phyloP scores from a whole-genome alignment of 441 rosid genomes.

The Adansonia rubrostipa region DNA sequence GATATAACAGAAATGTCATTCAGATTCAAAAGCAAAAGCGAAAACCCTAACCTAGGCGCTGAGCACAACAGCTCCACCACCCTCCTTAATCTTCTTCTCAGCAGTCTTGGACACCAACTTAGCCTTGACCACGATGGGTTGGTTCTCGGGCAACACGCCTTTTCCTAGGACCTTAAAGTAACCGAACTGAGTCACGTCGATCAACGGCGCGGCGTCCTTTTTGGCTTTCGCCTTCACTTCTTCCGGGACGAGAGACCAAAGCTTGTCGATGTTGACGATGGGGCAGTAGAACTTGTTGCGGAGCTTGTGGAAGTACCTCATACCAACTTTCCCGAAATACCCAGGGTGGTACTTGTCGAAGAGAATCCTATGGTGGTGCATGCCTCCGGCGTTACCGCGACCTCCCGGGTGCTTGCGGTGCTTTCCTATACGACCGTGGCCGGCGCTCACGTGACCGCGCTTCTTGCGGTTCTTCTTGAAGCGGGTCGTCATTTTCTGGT shows the following conservation, averaged over 20 bases:
- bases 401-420: not conserved
- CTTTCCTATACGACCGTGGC: not conserved
- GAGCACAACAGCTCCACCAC: conserved; percentile 8
- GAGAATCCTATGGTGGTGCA: conserved; percentile 2
- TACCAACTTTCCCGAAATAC: not conserved
- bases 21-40: no score
- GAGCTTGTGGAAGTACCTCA: conserved; percentile 5
- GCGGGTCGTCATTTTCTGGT: not conserved
- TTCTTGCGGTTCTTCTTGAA: conserved; percentile 5
- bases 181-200: conserved; percentile 24
- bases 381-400: not conserved
- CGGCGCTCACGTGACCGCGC: not conserved
- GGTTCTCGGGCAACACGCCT: not conserved
- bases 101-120: not conserved
- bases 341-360: conserved; percentile 4
- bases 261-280: conserved; percentile 24
- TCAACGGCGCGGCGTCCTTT: conserved; percentile 17
- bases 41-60: not conserved
- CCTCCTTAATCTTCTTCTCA: conserved; percentile 6
- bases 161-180: not conserved
- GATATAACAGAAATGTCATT: no score
- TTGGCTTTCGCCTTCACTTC: conserved; percentile 24
- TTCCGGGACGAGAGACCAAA: conserved; percentile 22
- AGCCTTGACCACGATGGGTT: conserved; percentile 2
- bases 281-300: conserved; percentile 8